Evolutionary conservation across 2,329 filamentous ascomycete genomes (phyloP).

Genomic region (Arthrobotrys sinensis): DNA sequence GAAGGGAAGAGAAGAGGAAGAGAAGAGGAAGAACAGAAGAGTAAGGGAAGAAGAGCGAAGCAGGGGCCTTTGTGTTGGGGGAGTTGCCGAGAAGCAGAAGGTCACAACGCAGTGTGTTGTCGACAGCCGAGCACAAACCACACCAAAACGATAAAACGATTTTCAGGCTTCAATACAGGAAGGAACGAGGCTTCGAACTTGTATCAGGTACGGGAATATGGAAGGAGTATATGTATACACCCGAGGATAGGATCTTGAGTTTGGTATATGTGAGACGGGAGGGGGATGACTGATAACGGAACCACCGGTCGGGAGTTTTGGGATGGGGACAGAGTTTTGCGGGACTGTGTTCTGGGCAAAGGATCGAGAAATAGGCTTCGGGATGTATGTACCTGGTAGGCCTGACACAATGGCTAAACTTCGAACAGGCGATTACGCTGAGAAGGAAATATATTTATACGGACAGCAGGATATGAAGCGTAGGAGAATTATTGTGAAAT

Average conservation of each 20-base stretch:
- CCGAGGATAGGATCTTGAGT: not conserved
- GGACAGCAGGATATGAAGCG: not conserved
- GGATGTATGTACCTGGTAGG: conserved; percentile 32
- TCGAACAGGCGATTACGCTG: conserved; percentile 35
- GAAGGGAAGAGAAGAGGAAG: conserved; percentile 5
- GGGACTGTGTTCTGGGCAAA: not conserved
- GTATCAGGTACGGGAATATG: not conserved
- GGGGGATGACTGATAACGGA: conserved; percentile 3
- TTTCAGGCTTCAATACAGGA: not conserved
- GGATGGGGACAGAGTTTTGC: too few relatives aligned
- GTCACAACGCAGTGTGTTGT: conserved; percentile 45
- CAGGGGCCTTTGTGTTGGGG: not conserved
- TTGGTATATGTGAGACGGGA: not conserved
- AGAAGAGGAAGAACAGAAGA: conserved; percentile 15
- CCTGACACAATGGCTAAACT: conserved; percentile 51
- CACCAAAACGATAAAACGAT: not conserved
- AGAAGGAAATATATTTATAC: conserved; percentile 23
- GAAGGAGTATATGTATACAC: not conserved
- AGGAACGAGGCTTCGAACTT: not conserved
- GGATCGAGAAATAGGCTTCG: conserved; percentile 33
- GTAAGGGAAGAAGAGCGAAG: conserved; percentile 16
- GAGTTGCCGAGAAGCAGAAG: conserved; percentile 3
- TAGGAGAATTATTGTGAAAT: not conserved
- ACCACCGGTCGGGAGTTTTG: not conserved
- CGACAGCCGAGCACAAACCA: conserved; percentile 5